phyloP scores from a whole-genome alignment of 73 alveolate species.

The Paramecium biaurelia region DNA sequence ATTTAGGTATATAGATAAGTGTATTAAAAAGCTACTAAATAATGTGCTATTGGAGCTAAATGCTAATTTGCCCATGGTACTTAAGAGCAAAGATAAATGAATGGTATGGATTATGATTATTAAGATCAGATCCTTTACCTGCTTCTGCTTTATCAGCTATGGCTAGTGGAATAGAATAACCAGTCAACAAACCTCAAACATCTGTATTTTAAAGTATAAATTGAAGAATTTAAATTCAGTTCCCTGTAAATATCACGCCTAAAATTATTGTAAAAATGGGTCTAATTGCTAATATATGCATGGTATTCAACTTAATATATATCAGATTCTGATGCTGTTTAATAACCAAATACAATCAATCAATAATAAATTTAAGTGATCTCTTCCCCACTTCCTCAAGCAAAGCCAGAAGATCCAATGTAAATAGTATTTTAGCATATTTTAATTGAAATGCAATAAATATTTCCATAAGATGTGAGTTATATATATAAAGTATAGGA shows the following conservation, averaged over 20 bases:
- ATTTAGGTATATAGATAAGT: background rate
- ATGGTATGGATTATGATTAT: background rate
- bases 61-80: constrained; percentile 48
- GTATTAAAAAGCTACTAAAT: background rate
- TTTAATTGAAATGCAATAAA: background rate
- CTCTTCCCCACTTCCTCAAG: background rate
- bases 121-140: background rate
- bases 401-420: background rate
- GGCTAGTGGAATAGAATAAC: background rate
- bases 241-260: background rate
- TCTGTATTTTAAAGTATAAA: background rate
- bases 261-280: background rate
- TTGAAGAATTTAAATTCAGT: background rate
- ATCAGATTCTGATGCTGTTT: background rate
- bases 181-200: background rate
- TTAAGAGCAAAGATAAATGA: background rate
- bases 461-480: background rate
- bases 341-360: background rate
- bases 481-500: background rate
- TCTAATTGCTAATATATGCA: background rate
- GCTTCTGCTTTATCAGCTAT: constrained; percentile 39
- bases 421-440: background rate
- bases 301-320: background rate
- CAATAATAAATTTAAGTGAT: background rate
- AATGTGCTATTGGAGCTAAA: constrained; percentile 34